Percentiles rank a stretch among this genome's conserved stretches.
Conservation (phyloP, 2,329 filamentous ascomycete genomes). For the Harringtonia aguacate region DNA sequence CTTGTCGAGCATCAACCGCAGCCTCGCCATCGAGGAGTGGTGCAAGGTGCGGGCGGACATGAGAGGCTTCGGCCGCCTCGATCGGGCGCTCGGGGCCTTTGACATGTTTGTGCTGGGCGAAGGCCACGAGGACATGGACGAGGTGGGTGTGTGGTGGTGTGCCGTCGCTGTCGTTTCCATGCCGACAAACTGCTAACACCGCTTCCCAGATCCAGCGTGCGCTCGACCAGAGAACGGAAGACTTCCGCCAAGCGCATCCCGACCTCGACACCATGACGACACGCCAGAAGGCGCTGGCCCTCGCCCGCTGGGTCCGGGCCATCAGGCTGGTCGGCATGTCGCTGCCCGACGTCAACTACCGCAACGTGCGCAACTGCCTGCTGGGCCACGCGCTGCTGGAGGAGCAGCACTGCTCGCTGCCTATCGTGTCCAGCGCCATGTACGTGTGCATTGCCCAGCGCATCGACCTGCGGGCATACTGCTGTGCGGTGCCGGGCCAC, state of each 20-base stretch:
- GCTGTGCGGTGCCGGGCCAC: slow-evolving; percentile 74
- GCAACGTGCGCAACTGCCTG: slow-evolving; percentile 76
- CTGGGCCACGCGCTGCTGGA: slow-evolving; percentile 72
- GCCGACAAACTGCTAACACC: too few species aligned
- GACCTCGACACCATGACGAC: slow-evolving; percentile 46
- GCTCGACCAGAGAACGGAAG: slow-evolving; percentile 51
- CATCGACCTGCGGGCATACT: slow-evolving; percentile 64
- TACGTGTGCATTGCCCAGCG: slow-evolving; percentile 70
- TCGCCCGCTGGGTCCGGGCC: slow-evolving; percentile 59
- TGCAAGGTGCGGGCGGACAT: slow-evolving; percentile 34
- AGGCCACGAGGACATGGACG: slow-evolving; percentile 60
- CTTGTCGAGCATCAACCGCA: slow-evolving; percentile 71
- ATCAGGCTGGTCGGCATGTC: slow-evolving; percentile 61
- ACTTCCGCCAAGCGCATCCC: slow-evolving; percentile 42
- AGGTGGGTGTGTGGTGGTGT: slow-evolving; percentile 35
- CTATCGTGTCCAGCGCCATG: slow-evolving; percentile 77
- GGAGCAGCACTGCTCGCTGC: slow-evolving; percentile 65
- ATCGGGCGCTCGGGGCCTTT: slow-evolving; percentile 69
- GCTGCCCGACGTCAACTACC: slow-evolving; percentile 56
- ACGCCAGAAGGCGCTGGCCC: slow-evolving; percentile 53
- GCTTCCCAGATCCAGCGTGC: slow-evolving; percentile 18
- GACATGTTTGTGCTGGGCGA: slow-evolving; percentile 81
- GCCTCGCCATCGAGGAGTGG: slow-evolving; percentile 72
- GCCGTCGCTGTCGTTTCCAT: neutral
- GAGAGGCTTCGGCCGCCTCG: slow-evolving; percentile 34